Conservation (phyloP, 2,329 filamentous ascomycete genomes). For the Boeremia exigua region DNA sequence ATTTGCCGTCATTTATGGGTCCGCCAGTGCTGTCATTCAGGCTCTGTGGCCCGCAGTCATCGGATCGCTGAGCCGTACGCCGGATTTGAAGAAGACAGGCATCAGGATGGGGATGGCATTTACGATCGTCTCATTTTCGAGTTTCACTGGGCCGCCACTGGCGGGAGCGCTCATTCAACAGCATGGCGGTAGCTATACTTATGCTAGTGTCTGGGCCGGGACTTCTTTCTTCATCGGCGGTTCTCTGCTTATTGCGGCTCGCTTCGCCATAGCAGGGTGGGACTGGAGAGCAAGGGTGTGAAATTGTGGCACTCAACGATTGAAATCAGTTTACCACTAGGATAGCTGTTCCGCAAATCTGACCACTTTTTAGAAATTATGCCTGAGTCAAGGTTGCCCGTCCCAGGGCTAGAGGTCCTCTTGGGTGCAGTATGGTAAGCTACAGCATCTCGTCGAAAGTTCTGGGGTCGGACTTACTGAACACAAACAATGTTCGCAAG, state of each 20-base stretch:
- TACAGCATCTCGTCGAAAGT: too few species aligned
- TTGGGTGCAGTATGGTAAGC: too few species aligned
- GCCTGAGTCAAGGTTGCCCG: too few species aligned
- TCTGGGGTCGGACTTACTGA: too few species aligned
- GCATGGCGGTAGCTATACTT: slow-evolving; percentile 36
- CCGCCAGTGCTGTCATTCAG: slow-evolving; percentile 37
- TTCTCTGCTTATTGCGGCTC: slow-evolving; percentile 32
- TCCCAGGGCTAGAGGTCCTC: too few species aligned
- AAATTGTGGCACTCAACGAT: too few species aligned
- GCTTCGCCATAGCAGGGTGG: slow-evolving; percentile 38
- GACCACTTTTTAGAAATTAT: too few species aligned
- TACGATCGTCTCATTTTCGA: slow-evolving; percentile 44
- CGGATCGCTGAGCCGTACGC: slow-evolving; percentile 39
- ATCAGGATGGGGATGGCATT: slow-evolving; percentile 48
- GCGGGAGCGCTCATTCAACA: slow-evolving; percentile 43
- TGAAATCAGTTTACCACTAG: not conserved
- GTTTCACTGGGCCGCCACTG: slow-evolving; percentile 44
- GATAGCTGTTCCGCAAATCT: not conserved
- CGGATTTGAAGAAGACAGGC: slow-evolving; percentile 42
- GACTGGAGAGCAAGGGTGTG: slow-evolving; percentile 36
- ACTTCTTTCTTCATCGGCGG: slow-evolving; percentile 39
- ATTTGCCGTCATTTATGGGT: slow-evolving; percentile 42
- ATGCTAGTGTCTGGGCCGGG: slow-evolving; percentile 48
- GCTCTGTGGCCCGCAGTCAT: slow-evolving; percentile 39
- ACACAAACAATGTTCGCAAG: too few species aligned